Conservation (phyloP, 164 flowering plant genomes). For the Aristolochia fimbriata region DNA sequence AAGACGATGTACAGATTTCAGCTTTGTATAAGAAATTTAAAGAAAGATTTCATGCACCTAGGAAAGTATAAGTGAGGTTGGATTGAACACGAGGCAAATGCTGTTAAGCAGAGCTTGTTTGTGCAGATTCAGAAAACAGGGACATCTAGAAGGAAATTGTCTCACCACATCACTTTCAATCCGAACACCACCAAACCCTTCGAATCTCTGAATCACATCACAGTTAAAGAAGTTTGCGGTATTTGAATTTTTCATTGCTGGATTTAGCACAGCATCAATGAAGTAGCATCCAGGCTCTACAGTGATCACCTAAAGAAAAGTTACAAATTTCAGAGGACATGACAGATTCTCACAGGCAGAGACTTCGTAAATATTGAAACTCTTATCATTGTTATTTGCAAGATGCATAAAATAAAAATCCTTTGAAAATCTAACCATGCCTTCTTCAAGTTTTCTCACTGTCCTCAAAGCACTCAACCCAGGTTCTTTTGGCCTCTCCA, state of each 20-base stretch:
- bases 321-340: background rate
- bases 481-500: constrained; percentile 71
- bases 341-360: background rate
- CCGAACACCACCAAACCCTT: constrained; percentile 80
- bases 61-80: no score
- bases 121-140: no score
- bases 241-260: constrained; percentile 50
- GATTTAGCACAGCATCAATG: constrained; percentile 65
- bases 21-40: no score
- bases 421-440: constrained; percentile 54
- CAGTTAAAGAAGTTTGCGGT: constrained; percentile 58
- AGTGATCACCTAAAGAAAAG: constrained; percentile 56
- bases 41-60: no score
- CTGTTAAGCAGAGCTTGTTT: no score
- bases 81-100: no score
- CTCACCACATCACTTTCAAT: constrained; percentile 94
- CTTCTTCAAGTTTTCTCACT: constrained; percentile 59
- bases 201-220: constrained; percentile 42
- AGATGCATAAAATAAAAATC: background rate
- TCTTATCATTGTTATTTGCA: background rate
- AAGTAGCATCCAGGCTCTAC: constrained; percentile 99
- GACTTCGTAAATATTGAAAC: background rate
- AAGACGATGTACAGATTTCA: background rate
- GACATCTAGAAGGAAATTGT: no score
- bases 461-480: constrained; percentile 76